These are phyloP conservation scores for Gautieria morchelliformis DNA, from an alignment of 768 basidiomycete genomes.

Conservation along the genomic window DNA sequence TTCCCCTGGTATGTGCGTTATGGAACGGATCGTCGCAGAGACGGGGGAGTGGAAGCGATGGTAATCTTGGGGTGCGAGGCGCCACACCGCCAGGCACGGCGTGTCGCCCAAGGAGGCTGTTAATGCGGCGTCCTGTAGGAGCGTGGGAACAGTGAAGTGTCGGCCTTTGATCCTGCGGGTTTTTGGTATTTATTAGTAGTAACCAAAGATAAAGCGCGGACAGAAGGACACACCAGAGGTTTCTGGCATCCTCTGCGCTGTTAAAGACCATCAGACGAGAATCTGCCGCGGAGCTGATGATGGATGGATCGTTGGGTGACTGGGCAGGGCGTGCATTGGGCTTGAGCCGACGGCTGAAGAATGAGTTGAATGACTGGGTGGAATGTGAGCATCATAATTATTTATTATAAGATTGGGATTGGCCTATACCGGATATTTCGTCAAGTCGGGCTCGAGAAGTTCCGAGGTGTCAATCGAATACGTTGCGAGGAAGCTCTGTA, in stretches of 20 bases:
- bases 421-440: constrained; percentile 35
- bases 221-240: constrained; percentile 47
- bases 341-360: constrained; percentile 41
- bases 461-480: constrained; percentile 51
- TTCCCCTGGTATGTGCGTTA: constrained; percentile 1
- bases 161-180: constrained; percentile 57
- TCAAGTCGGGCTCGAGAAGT: constrained; percentile 55
- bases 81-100: constrained; percentile 50
- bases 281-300: constrained; percentile 62
- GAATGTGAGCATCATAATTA: not conserved
- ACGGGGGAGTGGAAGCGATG: constrained; percentile 72
- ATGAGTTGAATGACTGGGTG: constrained; percentile 21
- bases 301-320: constrained; percentile 37
- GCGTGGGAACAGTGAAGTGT: constrained; percentile 52
- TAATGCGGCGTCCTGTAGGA: constrained; percentile 38
- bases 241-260: constrained; percentile 44
- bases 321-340: constrained; percentile 53
- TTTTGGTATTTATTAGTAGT: not conserved
- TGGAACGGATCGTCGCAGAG: constrained; percentile 19
- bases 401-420: not conserved
- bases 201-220: not conserved
- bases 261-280: constrained; percentile 63
- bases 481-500: constrained; percentile 45
- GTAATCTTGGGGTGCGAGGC: constrained; percentile 77
- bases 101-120: constrained; percentile 18